Base-by-base conservation (phyloP, 2,329 filamentous ascomycete genomes). In the Sporothrix brunneoviolacea region DNA sequence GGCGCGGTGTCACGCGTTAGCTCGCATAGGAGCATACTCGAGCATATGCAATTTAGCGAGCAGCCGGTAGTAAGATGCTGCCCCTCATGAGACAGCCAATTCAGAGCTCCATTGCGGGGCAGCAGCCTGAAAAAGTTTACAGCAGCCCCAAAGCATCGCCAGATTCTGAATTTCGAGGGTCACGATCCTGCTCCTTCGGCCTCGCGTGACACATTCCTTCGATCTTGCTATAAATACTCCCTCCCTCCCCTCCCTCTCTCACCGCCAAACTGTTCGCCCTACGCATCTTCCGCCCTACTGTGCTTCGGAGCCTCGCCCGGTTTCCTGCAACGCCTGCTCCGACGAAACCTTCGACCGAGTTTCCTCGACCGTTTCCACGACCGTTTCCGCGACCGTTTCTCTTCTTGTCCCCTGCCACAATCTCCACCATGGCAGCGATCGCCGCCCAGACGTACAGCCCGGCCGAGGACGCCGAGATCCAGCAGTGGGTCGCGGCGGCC, bases 401-500 rank as follows among this genome's bases (percentile, higher is more conserved):
- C 1, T 28, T 18, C 6, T 40, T 33, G 13, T 39, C 21, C 16
- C 32, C 45, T 35, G 39, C 3, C 15, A 9, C 28, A 9, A 57
- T 41, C 52, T 57, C 71, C 54, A 68, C 75, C 66, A 86, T 91
- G 77, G 73, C 79, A 48, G 70, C 77, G 62, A 21, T 89, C 71
- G 74, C 79, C 57, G 70, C 77, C 56, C 77, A 80, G 64, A 82
- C 79, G 61, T 95, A 93, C 74, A 82, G 81, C 56, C 75, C 84
- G 61, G 78, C 82, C 58, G 91, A 97, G 72, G 83, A 91, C 71
- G 80, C 86, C 16, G 89, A 95, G 71, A 86, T 95, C 67, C 82
- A 85, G 69, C 85, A 93, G 74, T 96, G 91, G 91, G 77, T 91
- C 64, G 83, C 82, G 63, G 87, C 86, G 40, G 82, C 88, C 37